Conservation (phyloP, 1,284 basidiomycete genomes). For the Cystobasidium slooffiae region DNA sequence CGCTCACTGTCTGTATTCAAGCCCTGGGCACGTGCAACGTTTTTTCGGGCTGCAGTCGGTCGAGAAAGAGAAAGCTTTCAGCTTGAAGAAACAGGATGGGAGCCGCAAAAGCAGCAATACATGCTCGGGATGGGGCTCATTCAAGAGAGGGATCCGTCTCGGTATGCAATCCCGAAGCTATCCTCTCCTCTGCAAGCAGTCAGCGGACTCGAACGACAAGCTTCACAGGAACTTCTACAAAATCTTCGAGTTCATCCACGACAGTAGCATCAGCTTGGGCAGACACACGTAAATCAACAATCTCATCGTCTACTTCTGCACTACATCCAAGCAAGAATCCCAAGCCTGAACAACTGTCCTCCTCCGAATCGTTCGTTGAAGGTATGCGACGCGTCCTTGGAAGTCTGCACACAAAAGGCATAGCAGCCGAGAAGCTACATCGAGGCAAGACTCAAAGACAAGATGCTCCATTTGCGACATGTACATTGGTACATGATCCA, state of each 20-base stretch:
- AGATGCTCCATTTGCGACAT: slow-evolving; percentile 21
- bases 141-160: background rate
- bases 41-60: too few species aligned
- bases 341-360: background rate
- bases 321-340: too few species aligned
- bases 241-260: background rate
- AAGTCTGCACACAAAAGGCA: slow-evolving; percentile 16
- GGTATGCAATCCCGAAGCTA: background rate
- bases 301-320: too few species aligned
- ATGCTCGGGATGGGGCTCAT: background rate
- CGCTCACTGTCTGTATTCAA: too few species aligned
- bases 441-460: slow-evolving; percentile 18
- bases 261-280: background rate
- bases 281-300: background rate
- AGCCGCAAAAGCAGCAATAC: background rate
- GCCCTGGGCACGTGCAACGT: too few species aligned
- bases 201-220: background rate
- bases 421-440: slow-evolving; percentile 9
- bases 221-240: background rate
- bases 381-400: slow-evolving; percentile 20
- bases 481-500: slow-evolving; percentile 1
- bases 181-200: background rate
- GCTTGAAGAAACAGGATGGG: background rate
- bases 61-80: background rate
- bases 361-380: slow-evolving; percentile 1